Base-by-base conservation (phyloP, 2,329 filamentous ascomycete species). In the Verticillium albo-atrum region DNA sequence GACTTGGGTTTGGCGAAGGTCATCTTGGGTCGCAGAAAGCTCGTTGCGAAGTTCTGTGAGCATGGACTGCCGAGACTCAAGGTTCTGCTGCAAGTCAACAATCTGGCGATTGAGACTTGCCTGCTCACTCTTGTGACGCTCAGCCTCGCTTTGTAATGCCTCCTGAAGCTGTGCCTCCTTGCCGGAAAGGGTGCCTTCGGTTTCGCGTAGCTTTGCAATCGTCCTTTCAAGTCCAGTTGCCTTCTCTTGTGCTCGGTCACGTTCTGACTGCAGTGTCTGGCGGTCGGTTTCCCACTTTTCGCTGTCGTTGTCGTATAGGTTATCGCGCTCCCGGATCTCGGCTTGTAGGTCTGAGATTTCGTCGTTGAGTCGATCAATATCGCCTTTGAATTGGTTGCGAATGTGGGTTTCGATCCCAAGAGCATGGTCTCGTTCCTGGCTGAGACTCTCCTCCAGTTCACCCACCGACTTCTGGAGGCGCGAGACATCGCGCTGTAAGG, bases 101-200 rank as follows among this genome's bases (percentile, higher is more conserved):
- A 96, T 85, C 70, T 95, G 90, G n/a, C 84, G 82, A 62, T 79
- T 84, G 56, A 96, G 77, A 7, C 87, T 75, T 12, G 83, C 83
- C 69, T 94, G 89, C 66, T 94, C 89, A 58, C 83, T 85, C 63
- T 82, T 82, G 67, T 95, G 88, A 26, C 90, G 86, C 63, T 91
- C 83, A 54, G 83, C 83, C 68, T 93, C 90, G 67, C 84, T 89
- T 63, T 89, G 82, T 14, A 92, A 78, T 3, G 86, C 85, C 67
- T 88, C 82, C 68, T 90, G 85, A 20, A 92, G 75, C 68, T 82
- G 88, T 25, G 79, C 79, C 67, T 92, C 89, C 69, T 89, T 89
- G 62, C 82, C 82, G 23, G 88, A 88, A 30, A 91, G 75, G 14
- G 81, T 85, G 17, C 88, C 86, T 69, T 91, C 88, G 1, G 82